Base-by-base conservation (phyloP, 2,329 filamentous ascomycete genomes). In the Colletotrichum sp. region DNA sequence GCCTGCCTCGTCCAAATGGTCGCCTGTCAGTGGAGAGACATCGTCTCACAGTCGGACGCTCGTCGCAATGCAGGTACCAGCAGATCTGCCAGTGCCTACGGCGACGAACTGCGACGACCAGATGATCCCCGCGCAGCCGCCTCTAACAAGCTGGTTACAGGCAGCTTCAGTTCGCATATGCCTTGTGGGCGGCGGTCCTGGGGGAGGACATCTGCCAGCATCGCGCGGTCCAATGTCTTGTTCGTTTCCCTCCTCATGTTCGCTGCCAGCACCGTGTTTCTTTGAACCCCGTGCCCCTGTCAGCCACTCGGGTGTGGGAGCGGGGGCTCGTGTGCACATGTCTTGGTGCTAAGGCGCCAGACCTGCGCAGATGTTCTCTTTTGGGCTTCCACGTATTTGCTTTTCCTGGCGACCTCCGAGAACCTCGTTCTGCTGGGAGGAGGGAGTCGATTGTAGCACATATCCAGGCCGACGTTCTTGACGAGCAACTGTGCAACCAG, bases 41-140 rank as follows among this genome's bases (percentile, higher is more conserved):
- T 62, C 73, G 69, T 75, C 73, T 73, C 64, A 73, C 69, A 64
- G 43, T 64, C 69, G 55, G 48, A 58, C 43, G 73, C 70, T 68
- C 32, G 32, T 75, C 48, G 56, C 62, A 43, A 75, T 58, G 69
- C 56, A 75, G 69, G 64, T 68, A 64, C 69, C 32, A 13, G 32
- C 32, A 70, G 67, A 62, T 70, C 58, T 55, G n/a, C 56, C 43
- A 71, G 26, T 58, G 61, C 32, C 56, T 36, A 38, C 48, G 60
- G 48, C n/a, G 15, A 24, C 18, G 18, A 55, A 34, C 30, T 5
- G 55, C 28, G 21, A 52, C 56, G 16, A 67, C 36, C 68, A 62
- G 36, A 71, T 60, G 60, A 65, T 56, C 38, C 43, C 30, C 60
- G 38, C 68, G 28, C 43, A n/a, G 61, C 61, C 56, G 34, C 24